phyloP scores from a whole-genome alignment of 148 eudicot species.

The Silene conica region DNA sequence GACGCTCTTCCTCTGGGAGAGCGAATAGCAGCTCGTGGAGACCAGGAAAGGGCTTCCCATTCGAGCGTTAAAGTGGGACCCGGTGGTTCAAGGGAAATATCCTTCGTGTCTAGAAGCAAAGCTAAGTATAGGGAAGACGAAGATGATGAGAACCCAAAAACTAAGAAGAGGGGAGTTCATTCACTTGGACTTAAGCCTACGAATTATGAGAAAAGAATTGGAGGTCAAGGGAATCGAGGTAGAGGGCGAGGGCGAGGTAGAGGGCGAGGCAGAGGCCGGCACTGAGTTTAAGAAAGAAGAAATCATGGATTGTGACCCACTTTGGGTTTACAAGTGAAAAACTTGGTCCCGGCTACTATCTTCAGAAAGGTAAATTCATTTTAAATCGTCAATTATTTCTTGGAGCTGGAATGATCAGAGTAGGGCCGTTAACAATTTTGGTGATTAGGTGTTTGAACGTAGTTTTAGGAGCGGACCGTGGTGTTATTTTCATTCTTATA shows the following conservation, averaged over 20 bases:
- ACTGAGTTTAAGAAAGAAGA: slow-evolving; percentile 10
- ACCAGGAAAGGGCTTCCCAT: slow-evolving; percentile 29
- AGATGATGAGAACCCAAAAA: slow-evolving; percentile 41
- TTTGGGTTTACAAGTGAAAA: neutral
- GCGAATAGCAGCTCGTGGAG: slow-evolving; percentile 50
- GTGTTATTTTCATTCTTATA: neutral
- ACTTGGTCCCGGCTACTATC: neutral
- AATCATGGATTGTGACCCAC: neutral
- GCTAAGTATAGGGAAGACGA: slow-evolving; percentile 69
- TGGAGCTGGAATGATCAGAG: neutral
- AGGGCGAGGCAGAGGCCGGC: slow-evolving; percentile 34
- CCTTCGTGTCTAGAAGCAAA: slow-evolving; percentile 59
- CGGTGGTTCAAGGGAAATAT: slow-evolving; percentile 87
- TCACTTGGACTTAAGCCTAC: slow-evolving; percentile 66
- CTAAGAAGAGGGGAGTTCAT: slow-evolving; percentile 68
- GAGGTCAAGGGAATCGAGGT: slow-evolving; percentile 48
- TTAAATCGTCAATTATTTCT: too few species aligned
- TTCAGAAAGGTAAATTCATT: neutral
- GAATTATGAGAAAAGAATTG: slow-evolving; percentile 31
- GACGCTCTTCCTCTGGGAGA: slow-evolving; percentile 79
- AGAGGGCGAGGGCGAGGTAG: slow-evolving; percentile 48
- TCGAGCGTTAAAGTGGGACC: slow-evolving; percentile 56
- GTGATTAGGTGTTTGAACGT: neutral
- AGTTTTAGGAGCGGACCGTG: neutral
- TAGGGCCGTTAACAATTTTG: neutral